Base-by-base conservation (phyloP, 768 basidiomycete genomes). In the Lactarius vividus region DNA sequence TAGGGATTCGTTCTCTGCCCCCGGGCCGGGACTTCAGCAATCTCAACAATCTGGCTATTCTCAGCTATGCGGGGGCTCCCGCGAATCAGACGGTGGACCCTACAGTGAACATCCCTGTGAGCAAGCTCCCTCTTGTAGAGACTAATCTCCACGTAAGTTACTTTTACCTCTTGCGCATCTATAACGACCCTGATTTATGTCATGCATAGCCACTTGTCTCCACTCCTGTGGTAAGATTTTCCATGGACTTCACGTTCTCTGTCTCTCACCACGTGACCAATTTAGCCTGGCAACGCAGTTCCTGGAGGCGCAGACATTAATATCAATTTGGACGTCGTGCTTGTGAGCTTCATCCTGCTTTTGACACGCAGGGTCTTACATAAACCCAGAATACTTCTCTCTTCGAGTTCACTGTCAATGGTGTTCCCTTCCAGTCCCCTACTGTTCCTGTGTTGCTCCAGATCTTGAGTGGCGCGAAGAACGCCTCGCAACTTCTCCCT, bases 361-460 rank as follows among this genome's bases (percentile, higher is more conserved):
- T 5, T 18, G 2, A 49, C 20, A 4, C 13, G 1, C 15, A 15
- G 29, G 2, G 20, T 37, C 58, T 58, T 23, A 54, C 31, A 57
- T 57, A 37, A 15, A 54, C 6, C 68, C 66, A 59, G 58, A 10
- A 49, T 18, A 1, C n/a, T 2, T 15, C 42, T 8, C n/a, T 35
- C 44, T 59, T 13, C 1, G 42, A 72, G 6, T 81, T 78, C 70
- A 64, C 62, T 2, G 70, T 81, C 61, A 82, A 82, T 65, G 72
- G 71, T 15, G 67, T 66, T 52, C 70, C 75, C 39, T 85, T 75
- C 70, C 57, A 71, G 4, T 72, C 78, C 1, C 84, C 85, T 0
- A 76, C 77, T 0, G 74, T 80, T 1, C 85, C 86, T 0, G 79
- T 85, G 16, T 78, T 88, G 23, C 79, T 87, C 10, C 86, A 88